Evolutionary conservation across 2,329 filamentous ascomycete species (phyloP), one percentile per base, ranked within the genome.

Genomic region (Achaetomium macrosporum): DNA sequence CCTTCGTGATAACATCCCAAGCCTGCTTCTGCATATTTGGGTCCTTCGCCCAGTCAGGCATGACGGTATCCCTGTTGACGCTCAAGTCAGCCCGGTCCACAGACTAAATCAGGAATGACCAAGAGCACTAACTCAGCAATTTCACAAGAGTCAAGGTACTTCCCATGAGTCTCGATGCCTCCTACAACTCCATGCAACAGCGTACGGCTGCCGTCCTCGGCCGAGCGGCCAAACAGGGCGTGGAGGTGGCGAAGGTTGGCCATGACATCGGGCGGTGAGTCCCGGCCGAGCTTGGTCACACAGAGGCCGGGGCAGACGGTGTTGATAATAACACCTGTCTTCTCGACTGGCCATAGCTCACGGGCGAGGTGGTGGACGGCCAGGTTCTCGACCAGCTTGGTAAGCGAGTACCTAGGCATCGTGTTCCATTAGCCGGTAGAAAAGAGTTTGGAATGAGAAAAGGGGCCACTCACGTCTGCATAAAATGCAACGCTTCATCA

Each of bases 141-240:
- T 13, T 66, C 57, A 35, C 68, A 69, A 16, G 68, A 65, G 0
- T 59, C 62, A 30, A 70, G 60, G 20, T 68, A 67, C 25, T 66
- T 61, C 0, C 69, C 68, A 29, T 69, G 63, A 1, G 54, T 67
- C 33, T 70, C 69, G 0, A 50, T 29, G 0, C 67, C 67, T 3
- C 64, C 65, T 3, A 67, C 49, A 2, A 65, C 52, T 0, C 60
- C 68, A 40, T 64, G 53, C 0, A 71, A 61, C 4, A 70, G 56
- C 1, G 61, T 62, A 1, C 69, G 63, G 31, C 66, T 68, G 0
- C 77, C 77, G 42, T 72, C 70, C 57, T 79, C 77, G 0, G 72
- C 67, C 0, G 68, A 69, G 1, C 75, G 67, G 0, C 71, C 76
- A 16, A 73, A 42, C 13, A 71, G 20, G 8, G 31, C 49, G 6